Percentiles rank a stretch among this genome's conserved stretches.
phyloP scores from a whole-genome alignment of 106 monocot genomes.

The Dioscorea zingiberensis region DNA sequence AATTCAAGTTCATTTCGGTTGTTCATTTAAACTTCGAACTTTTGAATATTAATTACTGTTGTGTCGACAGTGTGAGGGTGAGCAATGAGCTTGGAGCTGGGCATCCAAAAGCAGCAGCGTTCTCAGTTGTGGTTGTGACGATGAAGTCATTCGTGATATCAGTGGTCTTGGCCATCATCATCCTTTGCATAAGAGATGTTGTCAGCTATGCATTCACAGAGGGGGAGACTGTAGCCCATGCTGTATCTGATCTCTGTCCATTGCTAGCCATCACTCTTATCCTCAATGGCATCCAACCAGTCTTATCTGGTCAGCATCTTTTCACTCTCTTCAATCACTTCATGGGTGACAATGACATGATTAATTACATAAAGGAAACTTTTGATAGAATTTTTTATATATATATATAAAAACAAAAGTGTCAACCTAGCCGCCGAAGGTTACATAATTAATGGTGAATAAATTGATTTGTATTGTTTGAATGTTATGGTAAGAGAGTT shows the following conservation, averaged over 20 bases:
- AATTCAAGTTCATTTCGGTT: too few species aligned
- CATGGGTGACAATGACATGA: too few species aligned
- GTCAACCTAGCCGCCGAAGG: too few species aligned
- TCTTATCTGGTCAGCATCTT: conserved; percentile 47
- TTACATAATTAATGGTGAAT: too few species aligned
- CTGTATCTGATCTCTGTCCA: conserved; percentile 77
- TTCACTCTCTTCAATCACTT: too few species aligned
- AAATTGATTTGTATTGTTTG: too few species aligned
- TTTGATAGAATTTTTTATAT: neutral
- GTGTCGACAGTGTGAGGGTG: conserved; percentile 87
- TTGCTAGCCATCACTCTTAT: conserved; percentile 63
- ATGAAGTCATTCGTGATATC: conserved; percentile 34
- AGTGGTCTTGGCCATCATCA: conserved; percentile 22
- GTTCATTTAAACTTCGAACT: too few species aligned
- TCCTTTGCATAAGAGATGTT: conserved; percentile 46
- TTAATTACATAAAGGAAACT: too few species aligned
- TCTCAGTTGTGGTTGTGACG: conserved; percentile 79
- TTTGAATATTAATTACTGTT: too few species aligned
- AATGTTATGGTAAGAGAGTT: too few species aligned
- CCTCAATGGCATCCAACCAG: conserved; percentile 86
- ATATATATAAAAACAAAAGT: neutral
- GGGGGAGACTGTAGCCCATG: conserved; percentile 60
- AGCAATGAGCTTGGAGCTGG: conserved; percentile 91
- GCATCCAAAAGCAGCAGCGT: conserved; percentile 68
- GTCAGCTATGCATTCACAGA: conserved; percentile 81